phyloP scores from a whole-genome alignment of 345 rosid genomes.

The Geranium brycei region DNA sequence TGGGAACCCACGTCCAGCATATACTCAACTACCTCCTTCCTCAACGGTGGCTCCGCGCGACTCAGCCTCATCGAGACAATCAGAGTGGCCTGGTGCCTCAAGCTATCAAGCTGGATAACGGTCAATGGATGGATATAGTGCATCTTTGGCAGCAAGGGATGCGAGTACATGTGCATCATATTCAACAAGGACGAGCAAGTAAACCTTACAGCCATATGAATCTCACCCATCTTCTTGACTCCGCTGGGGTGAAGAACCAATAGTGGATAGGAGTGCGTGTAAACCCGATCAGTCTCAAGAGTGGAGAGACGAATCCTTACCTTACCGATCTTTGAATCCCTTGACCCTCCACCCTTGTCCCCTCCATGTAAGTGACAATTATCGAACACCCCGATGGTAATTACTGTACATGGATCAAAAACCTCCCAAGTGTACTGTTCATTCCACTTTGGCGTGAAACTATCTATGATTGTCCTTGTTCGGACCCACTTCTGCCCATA shows the following conservation, averaged over 20 bases:
- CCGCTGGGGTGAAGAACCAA: constrained; percentile 27
- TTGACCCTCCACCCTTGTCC: constrained; percentile 8
- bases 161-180: constrained; percentile 25
- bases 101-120: constrained; percentile 24
- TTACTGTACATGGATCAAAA: constrained; percentile 31
- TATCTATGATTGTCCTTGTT: constrained; percentile 24
- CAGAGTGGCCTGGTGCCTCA: constrained; percentile 33
- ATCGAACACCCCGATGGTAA: constrained; percentile 30
- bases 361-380: constrained; percentile 21
- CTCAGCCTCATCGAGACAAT: constrained; percentile 19
- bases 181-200: constrained; percentile 21
- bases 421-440: constrained; percentile 39
- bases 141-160: constrained; percentile 32
- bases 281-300: constrained; percentile 27
- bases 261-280: constrained; percentile 38
- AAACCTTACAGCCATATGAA: constrained; percentile 38
- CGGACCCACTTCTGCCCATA: constrained; percentile 33
- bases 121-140: constrained; percentile 32
- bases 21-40: constrained; percentile 43
- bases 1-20: constrained; percentile 28
- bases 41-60: constrained; percentile 35
- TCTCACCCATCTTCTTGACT: constrained; percentile 40
- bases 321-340: constrained; percentile 38
- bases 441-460: constrained; percentile 30
- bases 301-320: constrained; percentile 43